phyloP scores from a whole-genome alignment of 106 monocot species.

The Acorus calamus region DNA sequence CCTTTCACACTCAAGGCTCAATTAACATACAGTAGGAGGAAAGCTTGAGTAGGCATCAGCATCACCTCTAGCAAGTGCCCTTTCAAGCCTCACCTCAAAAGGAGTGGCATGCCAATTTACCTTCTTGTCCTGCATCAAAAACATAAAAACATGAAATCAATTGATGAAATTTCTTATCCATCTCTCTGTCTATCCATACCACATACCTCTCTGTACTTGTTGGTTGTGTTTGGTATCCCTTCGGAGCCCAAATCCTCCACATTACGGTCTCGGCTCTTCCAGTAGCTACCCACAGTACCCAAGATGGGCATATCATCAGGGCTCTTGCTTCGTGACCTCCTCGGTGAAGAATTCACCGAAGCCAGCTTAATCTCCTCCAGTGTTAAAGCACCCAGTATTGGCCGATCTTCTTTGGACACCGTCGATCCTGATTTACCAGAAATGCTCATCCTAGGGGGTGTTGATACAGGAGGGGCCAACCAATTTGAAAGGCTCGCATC shows the following conservation, averaged over 20 bases:
- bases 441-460: conserved; percentile 11
- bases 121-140: conserved; percentile 34
- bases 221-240: conserved; percentile 64
- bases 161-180: neutral
- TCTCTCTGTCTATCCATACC: too few species aligned
- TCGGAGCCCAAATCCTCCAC: conserved; percentile 18
- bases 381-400: conserved; percentile 75
- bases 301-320: conserved; percentile 71
- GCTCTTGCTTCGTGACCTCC: conserved; percentile 47
- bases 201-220: conserved; percentile 64
- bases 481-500: conserved; percentile 85
- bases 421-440: conserved; percentile 32
- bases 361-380: conserved; percentile 61
- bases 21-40: conserved; percentile 25
- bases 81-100: conserved; percentile 48
- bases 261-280: conserved; percentile 23
- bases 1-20: too few species aligned
- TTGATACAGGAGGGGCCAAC: conserved; percentile 33
- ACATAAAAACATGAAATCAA: neutral
- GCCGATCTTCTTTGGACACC: conserved; percentile 45
- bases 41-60: conserved; percentile 8
- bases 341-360: conserved; percentile 31
- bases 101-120: conserved; percentile 72
- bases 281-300: conserved; percentile 74
- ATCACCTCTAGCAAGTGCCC: conserved; percentile 28